Percentiles rank a stretch among this genome's conserved stretches.
Conservation (phyloP, 2,329 filamentous ascomycete genomes). For the Fusarium brevicatenulatum region DNA sequence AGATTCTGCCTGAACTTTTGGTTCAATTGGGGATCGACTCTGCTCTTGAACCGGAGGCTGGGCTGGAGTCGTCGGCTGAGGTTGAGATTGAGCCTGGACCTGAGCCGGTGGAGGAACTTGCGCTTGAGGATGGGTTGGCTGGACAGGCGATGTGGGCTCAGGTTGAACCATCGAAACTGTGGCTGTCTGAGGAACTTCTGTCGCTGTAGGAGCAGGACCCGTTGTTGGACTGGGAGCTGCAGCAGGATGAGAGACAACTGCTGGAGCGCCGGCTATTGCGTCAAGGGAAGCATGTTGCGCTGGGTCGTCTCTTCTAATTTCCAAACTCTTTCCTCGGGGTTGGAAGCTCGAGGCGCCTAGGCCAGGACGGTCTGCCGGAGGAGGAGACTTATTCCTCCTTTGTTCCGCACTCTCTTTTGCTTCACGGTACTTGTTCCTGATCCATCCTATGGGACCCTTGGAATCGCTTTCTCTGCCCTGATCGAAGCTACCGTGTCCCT, state of each 20-base stretch:
- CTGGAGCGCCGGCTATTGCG: constrained; percentile 21
- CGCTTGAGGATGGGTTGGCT: constrained; percentile 4
- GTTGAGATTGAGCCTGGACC: background rate
- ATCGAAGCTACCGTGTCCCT: constrained; percentile 54
- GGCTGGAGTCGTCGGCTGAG: constrained; percentile 2
- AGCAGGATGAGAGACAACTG: constrained; percentile 5
- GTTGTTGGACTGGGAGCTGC: constrained; percentile 6
- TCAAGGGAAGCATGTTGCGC: constrained; percentile 19
- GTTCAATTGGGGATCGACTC: background rate
- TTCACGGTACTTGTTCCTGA: constrained; percentile 69
- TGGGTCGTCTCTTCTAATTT: constrained; percentile 55
- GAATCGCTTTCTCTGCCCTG: constrained; percentile 56
- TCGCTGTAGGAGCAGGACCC: background rate
- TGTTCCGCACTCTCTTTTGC: constrained; percentile 67
- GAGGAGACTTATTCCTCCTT: constrained; percentile 66
- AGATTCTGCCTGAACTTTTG: background rate
- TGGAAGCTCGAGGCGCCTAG: constrained; percentile 45
- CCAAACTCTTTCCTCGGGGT: constrained; percentile 59
- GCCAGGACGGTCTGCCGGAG: constrained; percentile 53
- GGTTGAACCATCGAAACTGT: constrained; percentile 21
- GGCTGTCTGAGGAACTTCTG: constrained; percentile 12
- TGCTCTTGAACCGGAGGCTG: constrained; percentile 7
- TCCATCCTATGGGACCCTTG: constrained; percentile 66
- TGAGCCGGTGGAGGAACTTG: constrained; percentile 1
- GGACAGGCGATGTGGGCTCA: constrained; percentile 8